Evolutionary conservation across 1,284 basidiomycete genomes (phyloP), one percentile per base, ranked within the genome.

Genomic region (Vanrija humicola): DNA sequence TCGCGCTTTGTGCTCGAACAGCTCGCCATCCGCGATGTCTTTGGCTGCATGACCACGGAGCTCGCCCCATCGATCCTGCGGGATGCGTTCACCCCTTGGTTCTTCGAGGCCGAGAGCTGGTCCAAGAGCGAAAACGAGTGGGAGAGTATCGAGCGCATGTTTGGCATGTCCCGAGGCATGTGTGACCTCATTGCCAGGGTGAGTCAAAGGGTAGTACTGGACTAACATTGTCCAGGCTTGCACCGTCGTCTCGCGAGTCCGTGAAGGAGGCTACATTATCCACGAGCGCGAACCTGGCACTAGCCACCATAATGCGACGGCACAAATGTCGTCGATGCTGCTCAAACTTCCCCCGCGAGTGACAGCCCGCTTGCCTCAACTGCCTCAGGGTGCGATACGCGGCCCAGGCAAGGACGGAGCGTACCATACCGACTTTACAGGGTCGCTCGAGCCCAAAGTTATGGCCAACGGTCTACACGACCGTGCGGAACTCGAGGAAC

Each of bases 11-110:
- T 72, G 29, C 54, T 74, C 28, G 74, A 76, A 58, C 74, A 76
- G 54, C 62, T 76, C 8, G 72, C 72, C 7, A 71, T 68, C 29
- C 56, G 72, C 5, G 73, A 76, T 40, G 72, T 74, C 1, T 76
- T 76, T 54, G 72, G 74, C 6, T 72, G 70, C 52, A 69, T 76
- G 67, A 73, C 69, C 2, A 76, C 74, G 1, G 72, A 71, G 54
- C 52, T 63, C 10, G 61, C 69, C 3, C 74, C 74, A 0, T 64
- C 61, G 4, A 69, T 76, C 21, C 61, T 75, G 19, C 64, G 64
- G 3, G 62, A 66, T n/a, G 68, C 66, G 0, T 76, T 73, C 58
- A 68, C 67, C 9, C 68, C 69, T 1, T 74, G 72, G 70, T 74
- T 72, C 63, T 72, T 73, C 43, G 72, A 74, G 52, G 64, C 67